Evolutionary conservation across 106 monocot species (phyloP).

Genomic region (Acanthochlamys bracteata): DNA sequence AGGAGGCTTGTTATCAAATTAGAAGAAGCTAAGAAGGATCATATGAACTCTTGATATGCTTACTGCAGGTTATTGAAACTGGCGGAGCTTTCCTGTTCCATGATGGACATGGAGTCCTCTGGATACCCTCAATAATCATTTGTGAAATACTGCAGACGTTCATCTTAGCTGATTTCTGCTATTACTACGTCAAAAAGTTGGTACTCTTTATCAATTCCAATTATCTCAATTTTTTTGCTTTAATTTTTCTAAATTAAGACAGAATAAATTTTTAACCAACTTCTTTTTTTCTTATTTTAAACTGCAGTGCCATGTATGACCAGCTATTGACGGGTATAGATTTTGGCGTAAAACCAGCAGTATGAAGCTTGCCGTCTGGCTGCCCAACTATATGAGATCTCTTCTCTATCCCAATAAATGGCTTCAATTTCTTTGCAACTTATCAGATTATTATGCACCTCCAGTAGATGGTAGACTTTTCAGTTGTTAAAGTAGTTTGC

Average conservation of each 20-base stretch:
- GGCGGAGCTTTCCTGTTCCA: constrained; percentile 4
- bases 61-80: constrained; percentile 10
- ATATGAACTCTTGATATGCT: not conserved
- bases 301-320: constrained; percentile 16
- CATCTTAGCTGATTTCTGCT: constrained; percentile 42
- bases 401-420: not conserved
- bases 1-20: not conserved
- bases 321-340: constrained; percentile 12
- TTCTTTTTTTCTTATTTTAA: not conserved
- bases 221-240: not conserved
- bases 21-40: not conserved
- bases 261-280: not conserved
- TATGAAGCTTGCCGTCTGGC: not conserved
- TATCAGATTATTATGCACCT: not conserved
- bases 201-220: too few relatives aligned
- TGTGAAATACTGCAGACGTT: constrained; percentile 28
- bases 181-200: constrained; percentile 34
- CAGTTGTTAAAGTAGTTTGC: too few relatives aligned
- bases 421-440: not conserved
- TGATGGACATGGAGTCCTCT: constrained; percentile 6
- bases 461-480: not conserved
- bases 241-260: not conserved
- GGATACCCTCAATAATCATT: constrained; percentile 16
- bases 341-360: not conserved
- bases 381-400: not conserved